These are phyloP conservation scores for Podospora appendiculata DNA, from an alignment of 495 filamentous ascomycete genomes.

Conservation along the genomic window DNA sequence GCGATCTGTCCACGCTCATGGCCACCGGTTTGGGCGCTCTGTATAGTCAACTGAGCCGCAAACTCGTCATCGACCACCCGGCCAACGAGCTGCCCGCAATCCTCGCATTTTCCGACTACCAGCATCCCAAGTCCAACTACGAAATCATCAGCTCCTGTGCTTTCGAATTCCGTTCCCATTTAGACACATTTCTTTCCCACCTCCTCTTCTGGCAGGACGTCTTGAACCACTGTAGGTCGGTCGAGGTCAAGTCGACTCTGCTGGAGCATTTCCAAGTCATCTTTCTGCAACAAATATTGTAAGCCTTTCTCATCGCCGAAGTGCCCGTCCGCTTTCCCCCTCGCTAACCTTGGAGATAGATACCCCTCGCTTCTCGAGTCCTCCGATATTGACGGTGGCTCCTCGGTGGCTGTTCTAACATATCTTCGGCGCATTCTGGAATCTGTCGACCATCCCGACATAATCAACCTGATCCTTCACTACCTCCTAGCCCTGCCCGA, in stretches of 20 bases:
- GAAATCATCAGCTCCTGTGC: slow-evolving; percentile 66
- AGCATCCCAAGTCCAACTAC: slow-evolving; percentile 49
- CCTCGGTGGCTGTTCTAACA: slow-evolving; percentile 89
- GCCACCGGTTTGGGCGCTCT: slow-evolving; percentile 89
- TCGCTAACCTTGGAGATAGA: slow-evolving; percentile 30
- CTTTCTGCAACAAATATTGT: slow-evolving; percentile 93
- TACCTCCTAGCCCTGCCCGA: slow-evolving; percentile 79
- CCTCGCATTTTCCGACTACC: slow-evolving; percentile 78
- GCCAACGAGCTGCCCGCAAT: slow-evolving; percentile 66
- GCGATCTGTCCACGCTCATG: slow-evolving; percentile 94
- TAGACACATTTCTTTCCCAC: slow-evolving; percentile 92
- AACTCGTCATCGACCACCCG: slow-evolving; percentile 55
- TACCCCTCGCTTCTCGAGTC: slow-evolving; percentile 95
- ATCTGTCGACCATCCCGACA: slow-evolving; percentile 80
- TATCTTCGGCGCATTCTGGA: slow-evolving; percentile 89
- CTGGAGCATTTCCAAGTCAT: slow-evolving; percentile 96
- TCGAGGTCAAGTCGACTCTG: slow-evolving; percentile 83
- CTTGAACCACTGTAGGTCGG: slow-evolving; percentile 85
- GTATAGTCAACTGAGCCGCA: slow-evolving; percentile 89
- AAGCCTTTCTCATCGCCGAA: slow-evolving; percentile 20
- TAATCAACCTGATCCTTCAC: slow-evolving; percentile 87
- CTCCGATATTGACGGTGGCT: slow-evolving; percentile 92
- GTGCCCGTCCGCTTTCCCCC: background rate
- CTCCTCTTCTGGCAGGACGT: slow-evolving; percentile 97
- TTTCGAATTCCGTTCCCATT: slow-evolving; percentile 62